These are phyloP conservation scores for Colletotrichum aenigma DNA, from an alignment of 2,329 filamentous ascomycete genomes.

Conservation along the genomic window DNA sequence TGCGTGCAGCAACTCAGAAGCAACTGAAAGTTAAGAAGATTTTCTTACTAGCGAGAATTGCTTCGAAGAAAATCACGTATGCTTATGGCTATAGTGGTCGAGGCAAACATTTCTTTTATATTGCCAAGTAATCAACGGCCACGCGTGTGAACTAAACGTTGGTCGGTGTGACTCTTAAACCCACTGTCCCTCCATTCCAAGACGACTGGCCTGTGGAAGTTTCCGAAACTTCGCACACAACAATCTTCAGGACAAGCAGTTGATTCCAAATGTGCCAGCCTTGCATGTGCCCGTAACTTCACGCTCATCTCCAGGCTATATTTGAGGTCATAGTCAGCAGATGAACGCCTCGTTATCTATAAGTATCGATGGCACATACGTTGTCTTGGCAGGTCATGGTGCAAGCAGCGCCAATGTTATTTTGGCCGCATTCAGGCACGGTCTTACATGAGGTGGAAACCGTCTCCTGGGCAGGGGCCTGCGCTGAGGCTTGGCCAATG, in stretches of 20 bases:
- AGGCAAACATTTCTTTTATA: not conserved
- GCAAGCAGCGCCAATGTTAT: not conserved
- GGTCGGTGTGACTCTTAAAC: rapidly evolving
- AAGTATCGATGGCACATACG: not conserved
- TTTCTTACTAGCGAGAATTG: not conserved
- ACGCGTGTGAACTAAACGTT: not conserved
- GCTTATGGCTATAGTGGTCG: too few relatives aligned
- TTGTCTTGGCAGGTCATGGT: not conserved
- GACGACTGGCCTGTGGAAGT: not conserved
- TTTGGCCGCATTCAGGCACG: not conserved
- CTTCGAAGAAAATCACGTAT: not conserved
- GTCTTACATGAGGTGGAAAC: not conserved
- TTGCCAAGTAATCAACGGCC: not conserved
- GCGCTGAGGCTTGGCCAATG: not conserved
- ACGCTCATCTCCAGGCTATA: not conserved
- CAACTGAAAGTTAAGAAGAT: rapidly evolving
- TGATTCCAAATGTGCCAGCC: not conserved
- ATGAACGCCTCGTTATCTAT: not conserved
- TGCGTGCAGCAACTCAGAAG: not conserved
- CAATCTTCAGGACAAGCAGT: not conserved
- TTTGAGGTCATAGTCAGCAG: not conserved
- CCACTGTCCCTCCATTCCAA: not conserved
- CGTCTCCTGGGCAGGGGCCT: not conserved
- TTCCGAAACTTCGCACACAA: not conserved
- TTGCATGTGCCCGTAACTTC: not conserved